These are phyloP conservation scores for Mucuna pruriens DNA, from an alignment of 306 rosid species.

Conservation along the genomic window DNA sequence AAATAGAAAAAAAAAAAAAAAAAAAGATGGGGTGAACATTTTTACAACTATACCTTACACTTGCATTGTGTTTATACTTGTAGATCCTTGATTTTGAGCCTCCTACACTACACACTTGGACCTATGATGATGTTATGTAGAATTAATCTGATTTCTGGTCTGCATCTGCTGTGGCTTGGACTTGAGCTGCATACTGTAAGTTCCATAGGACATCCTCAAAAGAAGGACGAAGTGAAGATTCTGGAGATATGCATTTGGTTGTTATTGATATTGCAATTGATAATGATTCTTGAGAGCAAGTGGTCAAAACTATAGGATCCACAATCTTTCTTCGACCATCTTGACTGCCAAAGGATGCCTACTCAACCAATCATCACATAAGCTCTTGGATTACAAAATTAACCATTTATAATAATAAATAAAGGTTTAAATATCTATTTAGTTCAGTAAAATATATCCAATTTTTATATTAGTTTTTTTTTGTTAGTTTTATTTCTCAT, in stretches of 20 bases:
- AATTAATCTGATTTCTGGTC: constrained; percentile 71
- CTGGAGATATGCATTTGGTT: constrained; percentile 70
- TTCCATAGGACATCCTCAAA: constrained; percentile 90
- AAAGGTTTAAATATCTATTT: neutral
- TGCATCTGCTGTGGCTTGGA: constrained; percentile 78
- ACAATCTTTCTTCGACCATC: constrained; percentile 73
- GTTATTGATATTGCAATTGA: constrained; percentile 77
- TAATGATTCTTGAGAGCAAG: constrained; percentile 76
- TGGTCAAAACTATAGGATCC: constrained; percentile 76
- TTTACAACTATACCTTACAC: constrained; percentile 45
- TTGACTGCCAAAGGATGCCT: constrained; percentile 89
- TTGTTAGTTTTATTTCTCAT: neutral
- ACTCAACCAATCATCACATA: constrained; percentile 37
- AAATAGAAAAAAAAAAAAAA: neutral
- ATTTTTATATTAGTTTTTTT: neutral
- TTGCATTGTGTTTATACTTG: constrained; percentile 11
- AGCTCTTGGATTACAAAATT: constrained; percentile 9
- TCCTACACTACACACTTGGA: constrained; percentile 25
- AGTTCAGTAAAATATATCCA: neutral
- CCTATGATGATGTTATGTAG: constrained; percentile 37
- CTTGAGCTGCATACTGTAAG: constrained; percentile 86
- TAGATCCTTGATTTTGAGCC: constrained; percentile 14
- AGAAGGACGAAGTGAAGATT: constrained; percentile 68
- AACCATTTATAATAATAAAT: neutral
- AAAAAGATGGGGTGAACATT: constrained; percentile 9